Conservation (phyloP, 331 rosid genomes). For the Stylosanthes scabra region DNA sequence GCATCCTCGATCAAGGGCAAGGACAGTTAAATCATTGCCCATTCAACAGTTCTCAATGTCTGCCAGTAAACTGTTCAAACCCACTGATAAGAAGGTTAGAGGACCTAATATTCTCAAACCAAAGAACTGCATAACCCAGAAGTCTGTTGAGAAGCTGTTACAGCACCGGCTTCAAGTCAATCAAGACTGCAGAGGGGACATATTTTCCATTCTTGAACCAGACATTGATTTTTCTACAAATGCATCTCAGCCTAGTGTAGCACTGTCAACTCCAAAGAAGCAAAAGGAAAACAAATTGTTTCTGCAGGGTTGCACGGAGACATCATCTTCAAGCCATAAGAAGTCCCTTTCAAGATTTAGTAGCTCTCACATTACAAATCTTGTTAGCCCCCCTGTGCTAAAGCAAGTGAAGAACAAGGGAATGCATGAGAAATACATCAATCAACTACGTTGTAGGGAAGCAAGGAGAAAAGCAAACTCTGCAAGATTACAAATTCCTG, state of each 20-base stretch:
- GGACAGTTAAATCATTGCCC: slow-evolving; percentile 53
- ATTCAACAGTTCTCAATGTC: slow-evolving; percentile 58
- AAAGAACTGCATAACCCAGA: slow-evolving; percentile 55
- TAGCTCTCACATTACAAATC: slow-evolving; percentile 40
- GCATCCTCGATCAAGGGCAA: slow-evolving; percentile 69
- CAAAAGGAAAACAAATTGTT: slow-evolving; percentile 49
- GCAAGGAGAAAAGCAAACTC: slow-evolving; percentile 65
- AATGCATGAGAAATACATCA: slow-evolving; percentile 81
- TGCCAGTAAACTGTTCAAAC: slow-evolving; percentile 70
- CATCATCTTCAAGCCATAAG: slow-evolving; percentile 61
- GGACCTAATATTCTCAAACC: slow-evolving; percentile 48
- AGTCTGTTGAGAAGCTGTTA: slow-evolving; percentile 59
- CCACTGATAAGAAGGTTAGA: slow-evolving; percentile 43
- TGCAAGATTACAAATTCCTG: slow-evolving; percentile 17
- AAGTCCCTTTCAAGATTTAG: slow-evolving; percentile 65
- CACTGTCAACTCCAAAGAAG: slow-evolving; percentile 62
- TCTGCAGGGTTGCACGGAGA: slow-evolving; percentile 44
- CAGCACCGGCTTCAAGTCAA: slow-evolving; percentile 43
- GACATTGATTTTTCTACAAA: slow-evolving; percentile 49
- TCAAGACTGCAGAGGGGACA: slow-evolving; percentile 61
- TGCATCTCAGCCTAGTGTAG: slow-evolving; percentile 43
- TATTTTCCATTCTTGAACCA: slow-evolving; percentile 83
- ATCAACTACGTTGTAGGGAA: slow-evolving; percentile 75
- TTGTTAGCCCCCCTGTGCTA: slow-evolving; percentile 81
- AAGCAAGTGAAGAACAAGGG: slow-evolving; percentile 75